Evolutionary conservation across 2,329 filamentous ascomycete genomes (phyloP).

Genomic region (Xylariales sp.): DNA sequence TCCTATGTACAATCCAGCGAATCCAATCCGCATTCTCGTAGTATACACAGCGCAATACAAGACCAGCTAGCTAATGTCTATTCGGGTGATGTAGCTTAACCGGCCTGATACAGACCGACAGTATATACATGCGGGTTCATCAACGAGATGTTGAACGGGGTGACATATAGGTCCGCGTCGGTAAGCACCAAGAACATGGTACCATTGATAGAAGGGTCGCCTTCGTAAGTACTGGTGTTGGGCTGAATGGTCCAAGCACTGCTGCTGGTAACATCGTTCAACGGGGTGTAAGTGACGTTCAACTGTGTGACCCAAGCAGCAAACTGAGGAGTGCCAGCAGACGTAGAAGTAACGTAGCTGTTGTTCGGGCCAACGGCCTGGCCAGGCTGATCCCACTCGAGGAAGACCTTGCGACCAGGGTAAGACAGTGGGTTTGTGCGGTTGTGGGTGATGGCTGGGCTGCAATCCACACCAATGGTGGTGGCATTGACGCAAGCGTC

Average conservation of each 20-base stretch:
- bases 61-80: no score
- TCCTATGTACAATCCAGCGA: no score
- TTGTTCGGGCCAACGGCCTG: slow-evolving; percentile 72
- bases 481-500: slow-evolving; percentile 56
- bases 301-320: slow-evolving; percentile 76
- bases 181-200: slow-evolving; percentile 79
- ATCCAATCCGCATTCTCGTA: no score
- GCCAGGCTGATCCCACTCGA: slow-evolving; percentile 70
- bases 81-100: no score
- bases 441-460: slow-evolving; percentile 63
- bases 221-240: slow-evolving; percentile 59
- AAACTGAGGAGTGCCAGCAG: slow-evolving; percentile 56
- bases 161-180: slow-evolving; percentile 62
- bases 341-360: slow-evolving; percentile 65
- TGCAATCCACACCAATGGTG: slow-evolving; percentile 51
- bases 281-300: slow-evolving; percentile 64
- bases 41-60: no score
- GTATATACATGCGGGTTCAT: slow-evolving; percentile 75
- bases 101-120: slow-evolving; percentile 71
- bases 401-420: slow-evolving; percentile 65
- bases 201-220: slow-evolving; percentile 67
- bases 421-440: slow-evolving; percentile 67
- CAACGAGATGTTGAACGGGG: slow-evolving; percentile 70
- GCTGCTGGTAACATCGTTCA: slow-evolving; percentile 50
- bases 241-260: slow-evolving; percentile 70